These are phyloP conservation scores for Ceratobasidium sp. DNA, from an alignment of 1,284 basidiomycete genomes.

Conservation along the genomic window DNA sequence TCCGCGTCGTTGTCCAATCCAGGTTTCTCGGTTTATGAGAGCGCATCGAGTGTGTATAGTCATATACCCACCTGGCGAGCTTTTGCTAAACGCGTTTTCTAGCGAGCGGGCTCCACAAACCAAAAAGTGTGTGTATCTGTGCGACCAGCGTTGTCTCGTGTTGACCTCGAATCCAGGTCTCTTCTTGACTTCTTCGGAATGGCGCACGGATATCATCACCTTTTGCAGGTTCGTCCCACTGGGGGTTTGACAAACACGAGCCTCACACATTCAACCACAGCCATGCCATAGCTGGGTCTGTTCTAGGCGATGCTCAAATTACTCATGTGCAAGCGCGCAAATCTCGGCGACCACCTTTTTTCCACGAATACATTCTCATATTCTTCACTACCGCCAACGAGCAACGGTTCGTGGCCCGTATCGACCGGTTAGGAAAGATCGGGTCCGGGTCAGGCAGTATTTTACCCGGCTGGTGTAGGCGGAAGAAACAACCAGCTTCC, in stretches of 20 bases:
- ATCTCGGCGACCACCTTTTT: slow-evolving; percentile 19
- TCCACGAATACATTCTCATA: slow-evolving; percentile 27
- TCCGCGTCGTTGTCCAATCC: background rate
- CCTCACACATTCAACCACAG: too few relatives aligned
- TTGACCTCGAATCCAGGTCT: background rate
- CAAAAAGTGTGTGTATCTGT: background rate
- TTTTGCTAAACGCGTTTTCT: too few relatives aligned
- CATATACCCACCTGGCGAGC: too few relatives aligned
- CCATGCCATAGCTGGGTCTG: background rate
- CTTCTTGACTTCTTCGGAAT: background rate
- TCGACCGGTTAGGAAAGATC: slow-evolving; percentile 28
- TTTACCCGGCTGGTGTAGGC: background rate
- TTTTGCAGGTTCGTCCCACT: slow-evolving; percentile 9
- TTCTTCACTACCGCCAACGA: slow-evolving; percentile 2
- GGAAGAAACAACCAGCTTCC: background rate
- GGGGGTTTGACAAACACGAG: too few relatives aligned
- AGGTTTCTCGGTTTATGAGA: background rate
- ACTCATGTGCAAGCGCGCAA: slow-evolving; percentile 32
- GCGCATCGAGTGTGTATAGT: too few relatives aligned
- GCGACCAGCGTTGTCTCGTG: too few relatives aligned
- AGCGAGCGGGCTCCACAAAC: background rate
- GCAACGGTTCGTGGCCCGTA: slow-evolving; percentile 22
- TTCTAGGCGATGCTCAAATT: slow-evolving; percentile 15
- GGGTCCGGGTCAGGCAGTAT: background rate
- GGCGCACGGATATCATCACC: slow-evolving; percentile 31